phyloP scores from a whole-genome alignment of 2,329 filamentous ascomycete genomes.

The Trichoderma sp. region DNA sequence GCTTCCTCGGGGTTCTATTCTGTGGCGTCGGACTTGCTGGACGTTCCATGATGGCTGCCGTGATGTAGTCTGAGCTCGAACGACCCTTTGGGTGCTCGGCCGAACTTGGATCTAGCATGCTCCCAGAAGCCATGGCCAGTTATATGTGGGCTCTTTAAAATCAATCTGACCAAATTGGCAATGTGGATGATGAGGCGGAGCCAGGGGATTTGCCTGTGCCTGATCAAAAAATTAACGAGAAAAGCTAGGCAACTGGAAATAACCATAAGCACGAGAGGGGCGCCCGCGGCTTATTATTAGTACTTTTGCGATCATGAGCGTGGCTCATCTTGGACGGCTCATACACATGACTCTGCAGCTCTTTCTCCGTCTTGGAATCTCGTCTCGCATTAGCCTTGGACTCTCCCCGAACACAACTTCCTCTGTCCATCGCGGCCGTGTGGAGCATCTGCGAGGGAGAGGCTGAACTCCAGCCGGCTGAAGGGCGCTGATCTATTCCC shows the following conservation, averaged over 20 bases:
- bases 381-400: background rate
- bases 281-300: constrained; percentile 18
- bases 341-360: background rate
- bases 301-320: constrained; percentile 11
- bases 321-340: constrained; percentile 7
- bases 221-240: constrained; percentile 1
- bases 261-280: constrained; percentile 7
- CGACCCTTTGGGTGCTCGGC: constrained; percentile 10
- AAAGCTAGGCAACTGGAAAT: background rate
- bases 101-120: constrained; percentile 21
- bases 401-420: background rate
- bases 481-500: constrained; percentile 17
- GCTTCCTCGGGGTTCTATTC: constrained; percentile 39
- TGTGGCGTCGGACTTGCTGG: constrained; percentile 17
- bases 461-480: constrained; percentile 16
- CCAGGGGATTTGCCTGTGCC: constrained; percentile 6
- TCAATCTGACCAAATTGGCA: constrained; percentile 1
- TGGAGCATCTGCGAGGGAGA: constrained; percentile 4
- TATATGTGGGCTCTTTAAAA: constrained; percentile 11
- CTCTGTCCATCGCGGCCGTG: background rate
- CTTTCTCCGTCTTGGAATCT: background rate
- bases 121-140: constrained; percentile 6
- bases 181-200: constrained; percentile 11
- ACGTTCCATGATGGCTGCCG: constrained; percentile 17
- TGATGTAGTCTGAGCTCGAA: constrained; percentile 9